A percentile compares a stretch with the other conserved stretches of the same genome.
Conservation (phyloP, 2,329 filamentous ascomycete genomes). For the Pestalotiopsis sp. region DNA sequence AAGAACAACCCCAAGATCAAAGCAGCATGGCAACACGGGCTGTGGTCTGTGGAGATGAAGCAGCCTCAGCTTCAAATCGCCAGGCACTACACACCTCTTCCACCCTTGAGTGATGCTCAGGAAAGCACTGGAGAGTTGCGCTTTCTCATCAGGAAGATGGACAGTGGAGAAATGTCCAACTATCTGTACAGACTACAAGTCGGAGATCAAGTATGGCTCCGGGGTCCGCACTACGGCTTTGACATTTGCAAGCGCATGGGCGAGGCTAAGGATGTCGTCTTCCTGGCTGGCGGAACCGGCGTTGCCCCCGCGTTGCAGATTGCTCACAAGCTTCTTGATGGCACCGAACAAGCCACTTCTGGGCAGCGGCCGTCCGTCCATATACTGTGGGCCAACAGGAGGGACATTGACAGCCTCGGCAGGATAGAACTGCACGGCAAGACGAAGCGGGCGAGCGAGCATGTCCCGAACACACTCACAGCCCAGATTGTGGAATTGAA, state of each 20-base stretch:
- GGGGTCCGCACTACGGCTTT: constrained; percentile 78
- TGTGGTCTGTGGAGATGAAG: constrained; percentile 92
- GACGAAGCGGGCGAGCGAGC: constrained; percentile 10
- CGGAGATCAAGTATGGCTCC: constrained; percentile 69
- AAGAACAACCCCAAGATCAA: constrained; percentile 22
- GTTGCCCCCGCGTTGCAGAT: constrained; percentile 88
- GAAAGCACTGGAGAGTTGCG: constrained; percentile 51
- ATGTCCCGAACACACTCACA: constrained; percentile 23
- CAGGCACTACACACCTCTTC: constrained; percentile 87
- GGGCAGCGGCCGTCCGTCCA: constrained; percentile 52
- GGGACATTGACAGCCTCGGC: constrained; percentile 65
- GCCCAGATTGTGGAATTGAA: constrained; percentile 65
- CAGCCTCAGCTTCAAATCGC: constrained; percentile 94
- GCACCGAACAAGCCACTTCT: constrained; percentile 22
- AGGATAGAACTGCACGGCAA: constrained; percentile 51
- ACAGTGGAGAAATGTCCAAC: constrained; percentile 80
- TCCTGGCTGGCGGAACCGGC: constrained; percentile 90
- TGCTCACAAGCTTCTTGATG: constrained; percentile 61
- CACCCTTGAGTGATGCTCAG: constrained; percentile 42
- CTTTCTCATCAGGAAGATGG: constrained; percentile 78
- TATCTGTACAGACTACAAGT: constrained; percentile 71
- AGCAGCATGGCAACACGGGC: constrained; percentile 59
- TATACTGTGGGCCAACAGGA: constrained; percentile 82
- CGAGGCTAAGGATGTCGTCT: constrained; percentile 62
- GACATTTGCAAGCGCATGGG: constrained; percentile 41